Evolutionary conservation across 2,329 filamentous ascomycete species (phyloP).

Genomic region (Scedosporium dehoogii): DNA sequence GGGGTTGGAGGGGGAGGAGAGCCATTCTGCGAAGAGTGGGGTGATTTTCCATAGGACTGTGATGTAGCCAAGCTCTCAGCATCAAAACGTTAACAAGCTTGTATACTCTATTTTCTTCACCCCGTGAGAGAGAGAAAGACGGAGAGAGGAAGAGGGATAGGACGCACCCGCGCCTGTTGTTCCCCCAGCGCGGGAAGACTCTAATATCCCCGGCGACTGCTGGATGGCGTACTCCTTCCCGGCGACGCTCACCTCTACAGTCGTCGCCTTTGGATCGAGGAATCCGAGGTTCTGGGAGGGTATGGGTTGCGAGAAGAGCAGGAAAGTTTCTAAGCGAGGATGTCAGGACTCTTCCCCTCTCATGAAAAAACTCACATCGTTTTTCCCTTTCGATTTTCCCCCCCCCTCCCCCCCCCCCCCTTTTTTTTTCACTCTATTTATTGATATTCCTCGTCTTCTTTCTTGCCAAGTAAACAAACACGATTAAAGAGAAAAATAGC

Average conservation of each 20-base stretch:
- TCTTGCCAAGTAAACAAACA: not conserved
- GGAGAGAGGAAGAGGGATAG: not conserved
- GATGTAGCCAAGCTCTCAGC: not conserved
- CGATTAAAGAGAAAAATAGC: not conserved
- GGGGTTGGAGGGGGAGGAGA: constrained; percentile 52
- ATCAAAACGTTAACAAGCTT: not conserved
- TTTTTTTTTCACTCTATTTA: not conserved
- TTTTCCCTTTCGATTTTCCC: no score
- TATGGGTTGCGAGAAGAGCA: constrained; percentile 69
- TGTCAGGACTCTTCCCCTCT: not conserved
- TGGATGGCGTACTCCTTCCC: constrained; percentile 64
- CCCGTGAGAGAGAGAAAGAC: constrained; percentile 4
- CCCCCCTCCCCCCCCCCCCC: no score
- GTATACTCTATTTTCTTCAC: not conserved
- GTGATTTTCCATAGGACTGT: constrained; percentile 90
- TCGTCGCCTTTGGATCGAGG: constrained; percentile 58
- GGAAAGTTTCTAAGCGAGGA: constrained; percentile 63
- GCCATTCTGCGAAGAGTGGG: constrained; percentile 72
- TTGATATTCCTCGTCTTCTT: not conserved
- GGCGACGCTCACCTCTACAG: constrained; percentile 58
- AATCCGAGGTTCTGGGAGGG: constrained; percentile 76
- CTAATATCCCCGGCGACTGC: constrained; percentile 76
- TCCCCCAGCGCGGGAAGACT: constrained; percentile 58
- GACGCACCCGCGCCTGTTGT: constrained; percentile 42
- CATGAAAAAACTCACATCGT: no score